Evolutionary conservation across 78 protist species (phyloP), one percentile per base, ranked within the genome.

Genomic region (Dictyostelium purpureum): DNA sequence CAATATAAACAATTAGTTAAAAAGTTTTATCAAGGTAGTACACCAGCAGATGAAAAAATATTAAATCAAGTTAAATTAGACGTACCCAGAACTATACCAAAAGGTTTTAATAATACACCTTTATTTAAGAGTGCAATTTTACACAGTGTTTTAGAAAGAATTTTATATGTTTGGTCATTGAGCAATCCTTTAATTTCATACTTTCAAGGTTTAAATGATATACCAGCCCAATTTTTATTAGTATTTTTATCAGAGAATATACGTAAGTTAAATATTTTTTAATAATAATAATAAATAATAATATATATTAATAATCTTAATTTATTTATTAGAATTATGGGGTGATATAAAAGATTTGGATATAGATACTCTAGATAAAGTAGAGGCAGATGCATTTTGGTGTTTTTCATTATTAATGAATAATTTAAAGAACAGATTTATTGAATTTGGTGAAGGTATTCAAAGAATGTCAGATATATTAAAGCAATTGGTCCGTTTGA

Each of bases 321-420:
- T 19, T 31, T 49, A 1, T 37, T 59, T 9, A 9, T 12, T 67
- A 80, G 89, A 82, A 9, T 52, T 82, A 19, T 59, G 42, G 56
- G 90, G 90, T 16, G 54, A 82, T 33, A 28, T 82, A 56, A 57
- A 37, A 26, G 92, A 85, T 33, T 85, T 85, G 47, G 73, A 24
- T 21, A 43, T 42, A 47, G 92, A 85, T 61, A 70, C 59, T 18
- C 33, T 85, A n/a, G 92, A 85, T 28, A 85, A 59, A 45, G 82
- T 85, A 19, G 92, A 85, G 61, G 92, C 92, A 19, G 92, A 85
- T 73, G 73, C 92, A 56, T 85, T 85, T 59, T 85, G 92, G 92
- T 85, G 92, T 85, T 73, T 85, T 71, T 85, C 92, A 42, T 28
- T 85, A 12, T 57, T 85, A 38, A 85, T 85, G 92, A 85, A 85